Base-by-base conservation (phyloP, 306 rosid species). In the Rosa lucieae region DNA sequence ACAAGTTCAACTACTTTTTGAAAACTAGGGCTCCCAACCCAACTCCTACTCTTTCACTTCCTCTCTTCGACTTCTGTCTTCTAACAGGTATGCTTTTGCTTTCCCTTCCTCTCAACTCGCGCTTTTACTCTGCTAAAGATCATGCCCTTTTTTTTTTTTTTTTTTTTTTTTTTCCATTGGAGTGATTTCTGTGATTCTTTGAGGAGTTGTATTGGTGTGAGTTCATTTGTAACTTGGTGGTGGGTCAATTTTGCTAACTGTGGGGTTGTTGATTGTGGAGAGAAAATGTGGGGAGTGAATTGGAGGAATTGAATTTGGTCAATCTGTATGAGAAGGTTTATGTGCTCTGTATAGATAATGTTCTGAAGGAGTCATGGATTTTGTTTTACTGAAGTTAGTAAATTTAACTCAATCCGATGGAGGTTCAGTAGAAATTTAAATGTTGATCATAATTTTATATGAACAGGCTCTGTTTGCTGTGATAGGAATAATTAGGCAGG, bases 211-310 rank as follows among this genome's bases (percentile, higher is more conserved):
- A 39, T 79, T 56, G 37, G 43, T 71, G 13, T 48, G 76, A 52
- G 23, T 49, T 72, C 11, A 32, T 10, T 1, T 13, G 5, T 18
- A 9, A 72, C 29, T 56, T 56, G 61, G 26, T 72, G 61, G 26
- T 72, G 47, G 17, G 20, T 35, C 2, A 72, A 18, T 49, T n/a
- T 49, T 72, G 2, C 4, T 72, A 47, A 46, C 18, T 23, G 21
- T 47, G 39, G 6, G 35, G 0, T n/a, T 18, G 4, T 6, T 65
- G 63, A 66, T 10, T 66, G 23, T 48, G 23, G 67, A 35, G 53
- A 29, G 51, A 40, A 48, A 76, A 49, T 77, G 80, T 46, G 40
- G 49, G 73, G 48, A 63, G 20, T 66, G 39, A 5, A 67, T 21
- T 40, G 40, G 13, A 12, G 74, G 17, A 47, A 21, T 21, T n/a